Evolutionary conservation across 1,284 basidiomycete species (phyloP).

Genomic region (Rhodotorula sp.): DNA sequence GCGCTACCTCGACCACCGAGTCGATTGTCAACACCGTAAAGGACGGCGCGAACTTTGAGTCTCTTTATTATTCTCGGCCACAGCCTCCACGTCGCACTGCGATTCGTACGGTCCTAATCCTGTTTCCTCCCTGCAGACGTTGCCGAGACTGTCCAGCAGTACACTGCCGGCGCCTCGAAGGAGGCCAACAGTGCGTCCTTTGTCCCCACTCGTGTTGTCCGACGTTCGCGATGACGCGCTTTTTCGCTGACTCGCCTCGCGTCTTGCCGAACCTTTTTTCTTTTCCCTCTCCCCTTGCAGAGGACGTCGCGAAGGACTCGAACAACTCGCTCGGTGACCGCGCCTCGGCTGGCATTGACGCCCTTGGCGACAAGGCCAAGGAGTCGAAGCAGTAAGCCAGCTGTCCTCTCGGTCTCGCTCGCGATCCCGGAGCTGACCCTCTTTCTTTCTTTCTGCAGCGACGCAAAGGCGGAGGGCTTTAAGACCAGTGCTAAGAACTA

Average conservation of each 20-base stretch:
- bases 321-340: slow-evolving; percentile 34
- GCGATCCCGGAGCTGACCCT: background rate
- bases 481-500: slow-evolving; percentile 20
- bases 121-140: slow-evolving; percentile 26
- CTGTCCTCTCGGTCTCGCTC: background rate
- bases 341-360: slow-evolving; percentile 37
- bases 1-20: slow-evolving; percentile 21
- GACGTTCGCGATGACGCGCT: background rate
- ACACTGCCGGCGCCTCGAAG: slow-evolving; percentile 25
- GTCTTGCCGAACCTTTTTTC: too few species aligned
- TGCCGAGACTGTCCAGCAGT: slow-evolving; percentile 23
- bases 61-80: background rate
- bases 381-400: slow-evolving; percentile 22
- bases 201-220: too few species aligned
- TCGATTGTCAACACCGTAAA: slow-evolving; percentile 21
- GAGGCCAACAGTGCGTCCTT: slow-evolving; percentile 28
- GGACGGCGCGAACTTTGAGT: background rate
- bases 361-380: slow-evolving; percentile 36
- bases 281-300: background rate
- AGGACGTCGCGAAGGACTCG: slow-evolving; percentile 39
- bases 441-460: background rate
- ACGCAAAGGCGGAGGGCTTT: slow-evolving; percentile 16
- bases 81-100: background rate
- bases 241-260: background rate
- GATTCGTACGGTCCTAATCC: background rate